A percentile compares a stretch with the other conserved stretches of the same genome.
Evolutionary conservation across 352 stramenopile species (phyloP).

Genomic region (Phytophthora colocasiae): DNA sequence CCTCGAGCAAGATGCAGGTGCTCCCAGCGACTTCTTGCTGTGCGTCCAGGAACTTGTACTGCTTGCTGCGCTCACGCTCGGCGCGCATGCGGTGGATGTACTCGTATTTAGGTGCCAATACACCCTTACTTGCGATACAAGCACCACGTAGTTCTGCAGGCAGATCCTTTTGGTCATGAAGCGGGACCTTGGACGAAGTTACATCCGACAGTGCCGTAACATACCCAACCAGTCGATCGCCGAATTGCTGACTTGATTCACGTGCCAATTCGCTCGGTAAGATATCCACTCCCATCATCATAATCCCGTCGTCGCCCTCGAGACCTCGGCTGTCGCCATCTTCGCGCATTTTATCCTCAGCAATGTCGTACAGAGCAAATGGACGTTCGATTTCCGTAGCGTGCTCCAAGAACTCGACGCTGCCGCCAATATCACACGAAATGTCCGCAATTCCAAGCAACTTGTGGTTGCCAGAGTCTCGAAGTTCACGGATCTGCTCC

Average conservation of each 20-base stretch:
- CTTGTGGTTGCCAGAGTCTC: conserved; percentile 69
- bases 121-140: conserved; percentile 92
- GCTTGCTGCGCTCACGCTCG: conserved; percentile 77
- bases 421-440: conserved; percentile 95
- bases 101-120: conserved; percentile 85
- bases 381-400: conserved; percentile 95
- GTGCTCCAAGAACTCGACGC: conserved; percentile 94
- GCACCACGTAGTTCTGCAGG: conserved; percentile 87
- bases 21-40: conserved; percentile 79
- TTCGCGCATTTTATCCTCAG: conserved; percentile 71
- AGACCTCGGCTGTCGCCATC: conserved; percentile 58
- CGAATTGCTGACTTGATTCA: conserved; percentile 97
- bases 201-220: conserved; percentile 62
- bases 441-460: conserved; percentile 95
- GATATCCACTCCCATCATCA: conserved; percentile 97
- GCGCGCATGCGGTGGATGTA: conserved; percentile 94
- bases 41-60: conserved; percentile 68
- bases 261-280: conserved; percentile 94
- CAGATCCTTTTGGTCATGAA: conserved; percentile 62
- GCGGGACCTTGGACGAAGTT: conserved; percentile 60
- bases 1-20: conserved; percentile 86
- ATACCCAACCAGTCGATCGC: conserved; percentile 91
- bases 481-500: conserved; percentile 86
- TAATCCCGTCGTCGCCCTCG: conserved; percentile 72
- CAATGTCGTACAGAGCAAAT: conserved; percentile 93